Conservation (phyloP, 2,329 filamentous ascomycete species). For the Neoascochyta sp. region DNA sequence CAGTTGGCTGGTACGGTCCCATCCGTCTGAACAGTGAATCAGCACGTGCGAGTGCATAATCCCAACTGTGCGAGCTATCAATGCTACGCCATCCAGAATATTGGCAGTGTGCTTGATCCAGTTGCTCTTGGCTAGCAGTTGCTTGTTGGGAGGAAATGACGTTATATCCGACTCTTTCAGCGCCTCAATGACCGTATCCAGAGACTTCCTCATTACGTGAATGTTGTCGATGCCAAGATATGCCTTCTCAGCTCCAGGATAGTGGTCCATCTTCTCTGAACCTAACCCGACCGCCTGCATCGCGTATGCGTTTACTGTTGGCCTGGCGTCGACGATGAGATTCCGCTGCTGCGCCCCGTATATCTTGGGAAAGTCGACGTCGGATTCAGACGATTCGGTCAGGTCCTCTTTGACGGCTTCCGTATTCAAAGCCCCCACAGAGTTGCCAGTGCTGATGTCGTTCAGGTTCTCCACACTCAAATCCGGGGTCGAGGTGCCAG, state of each 20-base stretch:
- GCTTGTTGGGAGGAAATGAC: constrained; percentile 73
- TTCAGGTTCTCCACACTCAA: constrained; percentile 33
- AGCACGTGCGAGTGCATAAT: constrained; percentile 91
- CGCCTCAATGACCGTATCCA: constrained; percentile 82
- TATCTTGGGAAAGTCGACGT: constrained; percentile 45
- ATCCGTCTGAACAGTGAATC: constrained; percentile 97
- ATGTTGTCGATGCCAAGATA: constrained; percentile 98
- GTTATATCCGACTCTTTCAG: constrained; percentile 91
- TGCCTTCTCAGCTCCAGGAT: constrained; percentile 83
- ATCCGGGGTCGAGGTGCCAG: constrained; percentile 25
- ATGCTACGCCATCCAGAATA: constrained; percentile 75
- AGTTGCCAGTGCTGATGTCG: constrained; percentile 32
- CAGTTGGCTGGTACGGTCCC: constrained; percentile 94
- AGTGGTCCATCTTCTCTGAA: constrained; percentile 97
- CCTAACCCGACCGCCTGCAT: constrained; percentile 92
- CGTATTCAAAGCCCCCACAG: constrained; percentile 28
- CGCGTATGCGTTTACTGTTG: constrained; percentile 87
- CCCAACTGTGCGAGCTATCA: constrained; percentile 84
- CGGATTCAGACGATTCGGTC: constrained; percentile 36
- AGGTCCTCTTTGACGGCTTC: constrained; percentile 25
- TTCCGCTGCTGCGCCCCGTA: constrained; percentile 94
- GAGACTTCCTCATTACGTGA: constrained; percentile 91
- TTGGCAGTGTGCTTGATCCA: constrained; percentile 89
- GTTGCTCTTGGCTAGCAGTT: constrained; percentile 74
- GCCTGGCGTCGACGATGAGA: constrained; percentile 91